These are phyloP conservation scores for Lactarius quietus DNA, from an alignment of 768 basidiomycete species.

Conservation along the genomic window DNA sequence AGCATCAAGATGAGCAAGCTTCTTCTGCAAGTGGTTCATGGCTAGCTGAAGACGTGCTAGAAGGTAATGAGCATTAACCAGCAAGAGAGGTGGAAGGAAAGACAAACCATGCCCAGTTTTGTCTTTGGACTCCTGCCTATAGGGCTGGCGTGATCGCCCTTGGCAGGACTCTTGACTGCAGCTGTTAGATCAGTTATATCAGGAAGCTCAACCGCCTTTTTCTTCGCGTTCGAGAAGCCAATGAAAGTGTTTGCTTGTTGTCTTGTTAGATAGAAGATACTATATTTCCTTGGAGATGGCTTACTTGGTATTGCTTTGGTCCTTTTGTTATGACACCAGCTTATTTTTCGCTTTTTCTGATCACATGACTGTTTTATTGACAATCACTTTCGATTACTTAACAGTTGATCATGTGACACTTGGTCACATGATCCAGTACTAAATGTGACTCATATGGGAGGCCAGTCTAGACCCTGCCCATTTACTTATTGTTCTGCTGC, in stretches of 20 bases:
- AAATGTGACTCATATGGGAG: too few species aligned
- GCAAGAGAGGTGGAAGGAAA: background rate
- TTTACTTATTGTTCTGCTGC: too few species aligned
- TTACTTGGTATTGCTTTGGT: constrained; percentile 6
- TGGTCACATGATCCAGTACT: too few species aligned
- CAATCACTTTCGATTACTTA: too few species aligned
- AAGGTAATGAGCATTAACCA: constrained; percentile 2
- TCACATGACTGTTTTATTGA: too few species aligned
- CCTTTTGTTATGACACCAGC: too few species aligned
- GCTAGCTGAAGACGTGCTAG: too few species aligned
- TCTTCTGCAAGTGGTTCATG: too few species aligned
- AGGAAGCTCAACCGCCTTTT: constrained; percentile 55
- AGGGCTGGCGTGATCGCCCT: constrained; percentile 46
- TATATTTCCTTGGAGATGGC: background rate
- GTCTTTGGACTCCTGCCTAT: constrained; percentile 42
- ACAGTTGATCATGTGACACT: too few species aligned
- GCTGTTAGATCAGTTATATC: constrained; percentile 83
- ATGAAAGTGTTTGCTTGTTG: background rate
- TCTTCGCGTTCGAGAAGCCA: constrained; percentile 28
- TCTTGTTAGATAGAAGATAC: background rate
- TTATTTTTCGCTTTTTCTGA: too few species aligned
- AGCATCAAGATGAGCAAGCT: constrained; percentile 68
- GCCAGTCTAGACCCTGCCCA: too few species aligned
- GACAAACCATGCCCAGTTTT: constrained; percentile 62
- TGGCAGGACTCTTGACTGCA: constrained; percentile 72